These are phyloP conservation scores for Ceratobasidium sp. DNA, from an alignment of 1,284 basidiomycete species.

Conservation along the genomic window DNA sequence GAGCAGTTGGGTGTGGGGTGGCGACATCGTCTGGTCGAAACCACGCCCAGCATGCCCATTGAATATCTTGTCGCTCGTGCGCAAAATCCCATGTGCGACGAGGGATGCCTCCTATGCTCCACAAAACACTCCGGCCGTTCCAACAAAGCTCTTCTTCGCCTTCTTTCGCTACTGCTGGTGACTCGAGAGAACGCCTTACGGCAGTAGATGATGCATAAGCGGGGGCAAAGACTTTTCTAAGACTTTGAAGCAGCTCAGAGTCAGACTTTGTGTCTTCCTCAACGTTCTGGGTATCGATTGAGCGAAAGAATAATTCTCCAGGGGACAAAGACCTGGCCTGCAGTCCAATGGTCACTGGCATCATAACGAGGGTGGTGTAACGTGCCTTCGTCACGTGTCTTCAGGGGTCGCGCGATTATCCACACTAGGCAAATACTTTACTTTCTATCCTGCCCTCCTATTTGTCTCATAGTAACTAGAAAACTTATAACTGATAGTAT, in stretches of 20 bases:
- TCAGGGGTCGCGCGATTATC: too few relatives aligned
- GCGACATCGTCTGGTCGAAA: constrained; percentile 55
- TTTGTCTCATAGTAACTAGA: too few relatives aligned
- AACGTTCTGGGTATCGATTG: neutral
- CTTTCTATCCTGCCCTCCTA: too few relatives aligned
- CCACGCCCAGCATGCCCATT: constrained; percentile 79
- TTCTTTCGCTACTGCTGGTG: constrained; percentile 35
- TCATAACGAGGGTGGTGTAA: constrained; percentile 3
- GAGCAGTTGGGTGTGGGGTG: constrained; percentile 56
- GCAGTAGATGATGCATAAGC: constrained; percentile 24
- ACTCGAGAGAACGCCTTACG: constrained; percentile 26
- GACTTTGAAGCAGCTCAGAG: constrained; percentile 58
- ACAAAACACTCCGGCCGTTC: constrained; percentile 73
- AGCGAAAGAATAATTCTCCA: neutral
- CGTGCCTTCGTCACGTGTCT: neutral
- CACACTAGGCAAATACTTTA: too few relatives aligned
- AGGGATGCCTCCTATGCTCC: constrained; percentile 76
- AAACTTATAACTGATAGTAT: too few relatives aligned
- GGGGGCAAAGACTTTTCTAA: constrained; percentile 45
- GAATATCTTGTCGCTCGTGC: constrained; percentile 74
- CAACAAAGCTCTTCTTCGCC: constrained; percentile 70
- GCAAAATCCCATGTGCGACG: constrained; percentile 79
- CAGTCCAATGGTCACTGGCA: neutral
- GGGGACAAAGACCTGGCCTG: neutral
- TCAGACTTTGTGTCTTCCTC: constrained; percentile 47